phyloP scores from a whole-genome alignment of 495 filamentous ascomycete genomes.

The Emericellopsis terricola region DNA sequence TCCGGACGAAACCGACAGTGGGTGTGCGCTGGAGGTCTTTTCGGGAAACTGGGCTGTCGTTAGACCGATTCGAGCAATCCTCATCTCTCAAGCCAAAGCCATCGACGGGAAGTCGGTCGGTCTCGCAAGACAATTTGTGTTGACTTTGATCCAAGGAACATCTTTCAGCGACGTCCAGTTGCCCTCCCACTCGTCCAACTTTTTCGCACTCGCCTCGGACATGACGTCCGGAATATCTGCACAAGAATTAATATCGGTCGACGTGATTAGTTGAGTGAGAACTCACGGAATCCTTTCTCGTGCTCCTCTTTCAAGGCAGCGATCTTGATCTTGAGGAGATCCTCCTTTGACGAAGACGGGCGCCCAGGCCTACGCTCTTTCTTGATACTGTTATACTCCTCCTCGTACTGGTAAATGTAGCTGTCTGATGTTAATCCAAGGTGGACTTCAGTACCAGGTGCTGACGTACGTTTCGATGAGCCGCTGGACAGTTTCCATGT shows the following conservation, averaged over 20 bases:
- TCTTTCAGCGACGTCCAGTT: conserved; percentile 34
- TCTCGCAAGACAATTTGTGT: conserved; percentile 34
- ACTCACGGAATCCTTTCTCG: conserved; percentile 57
- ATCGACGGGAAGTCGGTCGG: conserved; percentile 52
- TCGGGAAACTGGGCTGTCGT: too few species aligned
- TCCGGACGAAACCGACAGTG: too few species aligned
- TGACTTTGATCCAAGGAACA: conserved; percentile 41
- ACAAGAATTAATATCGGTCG: not conserved
- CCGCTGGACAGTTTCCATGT: conserved; percentile 36
- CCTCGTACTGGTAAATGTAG: conserved; percentile 60
- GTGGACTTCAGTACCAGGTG: not conserved
- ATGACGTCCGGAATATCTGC: conserved; percentile 34
- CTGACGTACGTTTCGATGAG: conserved; percentile 40
- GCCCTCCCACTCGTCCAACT: conserved; percentile 31
- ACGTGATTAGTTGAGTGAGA: not conserved
- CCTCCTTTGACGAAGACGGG: conserved; percentile 59
- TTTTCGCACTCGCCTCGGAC: conserved; percentile 20
- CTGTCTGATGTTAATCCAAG: conserved; percentile 17
- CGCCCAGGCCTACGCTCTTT: conserved; percentile 64
- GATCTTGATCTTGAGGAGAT: conserved; percentile 53
- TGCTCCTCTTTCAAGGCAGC: conserved; percentile 62
- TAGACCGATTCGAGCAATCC: too few species aligned
- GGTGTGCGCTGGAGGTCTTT: too few species aligned
- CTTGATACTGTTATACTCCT: conserved; percentile 56
- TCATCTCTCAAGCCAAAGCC: too few species aligned